A percentile compares a stretch with the other conserved stretches of the same genome.
phyloP scores from a whole-genome alignment of 2,329 filamentous ascomycete species.

The Trichoderma sp. region DNA sequence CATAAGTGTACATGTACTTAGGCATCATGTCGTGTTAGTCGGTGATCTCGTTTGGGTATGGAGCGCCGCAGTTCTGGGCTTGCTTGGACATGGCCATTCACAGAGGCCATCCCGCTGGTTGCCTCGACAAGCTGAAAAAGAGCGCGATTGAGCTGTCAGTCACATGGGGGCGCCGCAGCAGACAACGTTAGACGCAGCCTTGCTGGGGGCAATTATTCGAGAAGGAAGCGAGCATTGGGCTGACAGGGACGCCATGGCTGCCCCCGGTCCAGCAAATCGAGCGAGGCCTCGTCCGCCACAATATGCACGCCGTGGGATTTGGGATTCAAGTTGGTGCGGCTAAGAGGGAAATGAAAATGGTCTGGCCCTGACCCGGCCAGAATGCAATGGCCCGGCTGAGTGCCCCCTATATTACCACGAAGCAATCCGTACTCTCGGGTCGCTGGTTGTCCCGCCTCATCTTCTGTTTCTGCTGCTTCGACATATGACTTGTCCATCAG shows the following conservation, averaged over 20 bases:
- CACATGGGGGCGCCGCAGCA: background rate
- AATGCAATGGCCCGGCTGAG: background rate
- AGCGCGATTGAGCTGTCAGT: background rate
- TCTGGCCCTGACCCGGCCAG: background rate
- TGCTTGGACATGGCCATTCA: background rate
- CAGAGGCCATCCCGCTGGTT: background rate
- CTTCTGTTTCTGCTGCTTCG: background rate
- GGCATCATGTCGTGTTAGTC: background rate
- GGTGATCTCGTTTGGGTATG: background rate
- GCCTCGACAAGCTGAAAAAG: background rate
- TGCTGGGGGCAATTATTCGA: background rate
- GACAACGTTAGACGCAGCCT: background rate
- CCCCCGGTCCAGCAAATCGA: slow-evolving; percentile 1
- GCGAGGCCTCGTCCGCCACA: slow-evolving; percentile 7
- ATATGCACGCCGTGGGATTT: slow-evolving; percentile 4
- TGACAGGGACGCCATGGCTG: slow-evolving; percentile 6
- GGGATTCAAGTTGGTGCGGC: background rate
- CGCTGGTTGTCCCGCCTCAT: background rate
- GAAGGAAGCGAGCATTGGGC: background rate
- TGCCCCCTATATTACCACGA: background rate
- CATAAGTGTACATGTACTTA: background rate
- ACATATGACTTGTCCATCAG: background rate
- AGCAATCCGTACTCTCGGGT: background rate
- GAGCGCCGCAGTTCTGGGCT: background rate
- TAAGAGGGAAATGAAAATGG: background rate